Evolutionary conservation across 768 basidiomycete genomes (phyloP), one percentile per base, ranked within the genome.

Genomic region (Termitomyces sp.): DNA sequence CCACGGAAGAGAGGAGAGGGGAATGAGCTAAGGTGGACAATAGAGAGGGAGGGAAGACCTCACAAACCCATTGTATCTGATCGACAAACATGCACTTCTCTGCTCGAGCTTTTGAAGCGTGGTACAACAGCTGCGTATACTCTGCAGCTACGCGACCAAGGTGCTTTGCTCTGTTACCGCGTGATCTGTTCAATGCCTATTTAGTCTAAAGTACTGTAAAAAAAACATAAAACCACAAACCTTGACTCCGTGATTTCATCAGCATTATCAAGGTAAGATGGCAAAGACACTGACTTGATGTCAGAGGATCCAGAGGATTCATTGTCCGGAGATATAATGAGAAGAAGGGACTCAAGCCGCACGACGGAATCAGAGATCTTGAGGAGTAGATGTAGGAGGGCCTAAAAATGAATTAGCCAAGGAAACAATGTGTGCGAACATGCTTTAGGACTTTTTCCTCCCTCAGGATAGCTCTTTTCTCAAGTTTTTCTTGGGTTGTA

Each of bases 361-460:
- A 85, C 82, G 18, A 96, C 82, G 16, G 92, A 93, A 65, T 98
- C 97, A 27, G 95, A 95, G 46, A 98, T 87, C 72, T 93, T 93
- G 61, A 98, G 82, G 4, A 98, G 80, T 13, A 95, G 79, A 63
- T 95, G 89, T 20, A 98, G 80, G 47, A 95, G 74, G 0, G 90
- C 85, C 93, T 95, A 64, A 43, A n/a, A 46, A 24, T 10, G 52
- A 40, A 48, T 56, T 53, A 55, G 49, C 5, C 47, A 56, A 55
- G 50, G 48, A 26, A 46, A 50, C 30, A 46, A 43, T 26, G 26
- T 13, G 26, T 52, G 18, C 12, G 24, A 32, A 47, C 12, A 50
- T 36, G 60, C 39, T 47, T 34, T 43, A 43, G 51, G 42, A 88
- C 95, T 80, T 95, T 95, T 74, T 94, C 90, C 64, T 95, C 92